Evolutionary conservation across 2,329 filamentous ascomycete species (phyloP), one percentile per base, ranked within the genome.

Genomic region (Pseudonectria buxi): DNA sequence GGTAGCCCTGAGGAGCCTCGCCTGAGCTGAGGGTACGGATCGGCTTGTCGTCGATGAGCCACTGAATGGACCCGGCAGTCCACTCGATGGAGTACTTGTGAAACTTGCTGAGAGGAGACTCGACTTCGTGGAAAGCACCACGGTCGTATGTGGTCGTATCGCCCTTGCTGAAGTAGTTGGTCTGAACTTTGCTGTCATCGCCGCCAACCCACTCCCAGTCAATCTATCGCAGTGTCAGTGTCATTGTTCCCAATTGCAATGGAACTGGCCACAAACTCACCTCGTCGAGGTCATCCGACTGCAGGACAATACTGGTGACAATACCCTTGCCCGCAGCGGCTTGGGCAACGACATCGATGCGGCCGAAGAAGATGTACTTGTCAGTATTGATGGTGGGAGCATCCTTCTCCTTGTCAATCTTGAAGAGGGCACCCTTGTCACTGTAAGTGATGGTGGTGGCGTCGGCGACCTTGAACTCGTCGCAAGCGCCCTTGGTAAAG

Each of bases 291-390:
- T 83, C 78, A 53, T 95, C 87, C 2, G 88, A 95, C 68, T 95
- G 84, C 46, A 98, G 69, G 28, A 96, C 87, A 27, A 86, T 74
- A 46, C 84, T 89, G 65, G 88, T 95, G 44, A 98, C 85, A 45
- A 98, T 84, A 47, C 92, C 92, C 6, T 69, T 70, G 28, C 90
- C 92, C 3, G 83, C 74, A 16, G 92, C 82, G 26, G 84, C 82
- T 62, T 88, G 83, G 55, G 94, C 68, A 22, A 76, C 77, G 41
- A 87, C 78, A 36, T 94, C 84, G 50, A 95, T 76, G 54, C 81
- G 81, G 44, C 92, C 92, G 61, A 95, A 96, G 85, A 96, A 95
- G 61, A 98, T 86, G 72, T 94, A 96, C 74, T 88, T 89, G 54
- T 79, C 72, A 37, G 76, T 76, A 53, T 71, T 72, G 61, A 94